These are phyloP conservation scores for Isatis tinctoria DNA, from an alignment of 345 rosid species.

Conservation along the genomic window DNA sequence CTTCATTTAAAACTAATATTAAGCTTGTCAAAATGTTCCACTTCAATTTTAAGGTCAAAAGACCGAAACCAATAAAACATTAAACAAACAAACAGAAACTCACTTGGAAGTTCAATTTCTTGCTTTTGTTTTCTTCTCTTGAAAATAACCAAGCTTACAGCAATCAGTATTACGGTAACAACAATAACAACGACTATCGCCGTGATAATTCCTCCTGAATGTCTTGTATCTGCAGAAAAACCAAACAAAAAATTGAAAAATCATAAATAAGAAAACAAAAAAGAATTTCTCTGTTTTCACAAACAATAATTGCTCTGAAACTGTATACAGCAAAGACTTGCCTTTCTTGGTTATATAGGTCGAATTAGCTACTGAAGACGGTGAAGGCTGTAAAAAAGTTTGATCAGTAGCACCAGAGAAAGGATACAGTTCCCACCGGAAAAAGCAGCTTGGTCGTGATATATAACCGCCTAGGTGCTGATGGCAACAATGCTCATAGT, in stretches of 20 bases:
- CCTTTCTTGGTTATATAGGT: not conserved
- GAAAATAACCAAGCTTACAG: not conserved
- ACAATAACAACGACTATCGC: not conserved
- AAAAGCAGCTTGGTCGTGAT: slow-evolving; percentile 21
- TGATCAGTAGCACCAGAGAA: not conserved
- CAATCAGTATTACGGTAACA: slow-evolving; percentile 1
- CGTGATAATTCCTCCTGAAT: not conserved
- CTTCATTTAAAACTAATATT: slow-evolving; percentile 16
- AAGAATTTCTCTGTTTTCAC: not conserved
- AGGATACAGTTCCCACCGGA: slow-evolving; percentile 22
- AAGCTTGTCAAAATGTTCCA: slow-evolving; percentile 5
- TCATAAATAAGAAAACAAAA: not conserved
- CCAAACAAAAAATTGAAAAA: not conserved
- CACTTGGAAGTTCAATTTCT: slow-evolving; percentile 9
- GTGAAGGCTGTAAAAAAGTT: not conserved
- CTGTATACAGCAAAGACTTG: not conserved
- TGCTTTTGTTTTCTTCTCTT: slow-evolving; percentile 8
- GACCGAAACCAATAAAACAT: not conserved
- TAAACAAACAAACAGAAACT: not conserved
- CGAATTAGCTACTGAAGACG: not conserved
- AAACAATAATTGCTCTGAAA: not conserved
- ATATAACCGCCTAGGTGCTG: not conserved
- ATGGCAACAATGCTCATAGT: slow-evolving; percentile 8
- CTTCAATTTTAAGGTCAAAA: too few relatives aligned
- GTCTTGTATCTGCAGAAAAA: not conserved